A percentile compares a stretch with the other conserved stretches of the same genome.
These are phyloP conservation scores for Physcia stellaris DNA, from an alignment of 495 filamentous ascomycete genomes.

Conservation along the genomic window DNA sequence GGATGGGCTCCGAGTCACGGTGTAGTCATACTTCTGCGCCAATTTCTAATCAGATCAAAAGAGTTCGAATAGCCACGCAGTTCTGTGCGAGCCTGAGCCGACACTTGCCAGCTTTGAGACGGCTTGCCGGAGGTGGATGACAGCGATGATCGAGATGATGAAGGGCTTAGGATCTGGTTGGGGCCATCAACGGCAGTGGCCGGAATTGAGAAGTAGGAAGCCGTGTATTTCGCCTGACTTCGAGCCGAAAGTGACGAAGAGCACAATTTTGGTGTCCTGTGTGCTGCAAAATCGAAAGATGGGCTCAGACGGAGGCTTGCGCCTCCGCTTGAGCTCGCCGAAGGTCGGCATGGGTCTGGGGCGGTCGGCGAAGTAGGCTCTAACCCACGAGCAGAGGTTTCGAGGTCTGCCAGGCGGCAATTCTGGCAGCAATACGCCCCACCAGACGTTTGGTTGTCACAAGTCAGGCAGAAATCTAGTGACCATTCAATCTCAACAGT, in stretches of 20 bases:
- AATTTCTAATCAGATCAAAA: conserved; percentile 69
- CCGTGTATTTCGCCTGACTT: conserved; percentile 10
- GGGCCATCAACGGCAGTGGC: conserved; percentile 22
- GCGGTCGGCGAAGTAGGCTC: conserved; percentile 37
- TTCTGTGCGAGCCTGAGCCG: conserved; percentile 64
- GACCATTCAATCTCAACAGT: conserved; percentile 73
- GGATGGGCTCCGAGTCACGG: conserved; percentile 14
- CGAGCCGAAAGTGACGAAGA: conserved; percentile 10
- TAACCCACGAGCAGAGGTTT: conserved; percentile 48
- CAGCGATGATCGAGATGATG: conserved; percentile 74
- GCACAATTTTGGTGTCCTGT: conserved; percentile 27
- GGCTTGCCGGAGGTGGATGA: conserved; percentile 59
- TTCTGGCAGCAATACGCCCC: conserved; percentile 85
- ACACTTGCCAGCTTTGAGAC: conserved; percentile 41
- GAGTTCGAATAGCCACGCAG: conserved; percentile 74
- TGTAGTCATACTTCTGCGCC: conserved; percentile 42
- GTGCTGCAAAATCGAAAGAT: conserved; percentile 49
- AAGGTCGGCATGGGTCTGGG: conserved; percentile 6
- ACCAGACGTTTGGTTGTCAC: conserved; percentile 72
- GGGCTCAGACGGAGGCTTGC: conserved; percentile 52
- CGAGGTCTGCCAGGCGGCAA: conserved; percentile 78
- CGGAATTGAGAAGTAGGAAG: conserved; percentile 21
- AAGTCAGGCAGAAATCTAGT: conserved; percentile 86
- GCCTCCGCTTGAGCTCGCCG: conserved; percentile 21
- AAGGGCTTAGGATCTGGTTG: conserved; percentile 48